These are phyloP conservation scores for Vitis hybrid DNA, from an alignment of 177 flowering plant genomes.

Conservation along the genomic window DNA sequence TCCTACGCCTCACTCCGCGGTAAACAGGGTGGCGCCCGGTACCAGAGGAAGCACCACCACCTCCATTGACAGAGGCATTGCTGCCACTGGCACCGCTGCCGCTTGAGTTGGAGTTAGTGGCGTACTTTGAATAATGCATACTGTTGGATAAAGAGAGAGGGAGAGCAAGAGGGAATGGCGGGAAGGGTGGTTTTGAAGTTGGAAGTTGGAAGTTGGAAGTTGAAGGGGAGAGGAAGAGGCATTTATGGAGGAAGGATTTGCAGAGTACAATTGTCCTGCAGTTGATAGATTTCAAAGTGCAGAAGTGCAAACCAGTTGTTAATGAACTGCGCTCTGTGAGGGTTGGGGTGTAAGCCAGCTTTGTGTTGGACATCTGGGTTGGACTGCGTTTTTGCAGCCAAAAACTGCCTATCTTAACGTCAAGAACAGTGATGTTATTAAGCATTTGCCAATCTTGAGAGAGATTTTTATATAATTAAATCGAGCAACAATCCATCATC, in stretches of 20 bases:
- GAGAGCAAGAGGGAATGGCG: conserved; percentile 8
- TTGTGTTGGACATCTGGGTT: conserved; percentile 34
- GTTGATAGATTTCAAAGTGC: not conserved
- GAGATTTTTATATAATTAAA: conserved; percentile 3
- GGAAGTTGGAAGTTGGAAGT: conserved; percentile 4
- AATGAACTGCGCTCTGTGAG: conserved; percentile 32
- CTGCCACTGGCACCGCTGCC: conserved; percentile 3
- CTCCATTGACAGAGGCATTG: not conserved
- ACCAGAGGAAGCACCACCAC: not conserved
- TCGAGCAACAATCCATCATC: too few species aligned
- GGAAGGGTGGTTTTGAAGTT: conserved; percentile 15
- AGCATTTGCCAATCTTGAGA: not conserved
- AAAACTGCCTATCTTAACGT: conserved; percentile 4
- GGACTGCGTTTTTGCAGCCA: conserved; percentile 27
- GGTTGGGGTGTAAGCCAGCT: conserved; percentile 40
- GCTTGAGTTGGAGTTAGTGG: not conserved
- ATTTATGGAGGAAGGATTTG: conserved; percentile 25
- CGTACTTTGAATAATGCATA: conserved; percentile 19
- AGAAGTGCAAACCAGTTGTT: conserved; percentile 51
- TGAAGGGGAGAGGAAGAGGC: conserved; percentile 14
- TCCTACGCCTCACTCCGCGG: conserved; percentile 59
- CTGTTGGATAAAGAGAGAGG: not conserved
- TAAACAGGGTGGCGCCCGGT: conserved; percentile 39
- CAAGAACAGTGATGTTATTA: conserved; percentile 9
- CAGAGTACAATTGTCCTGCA: not conserved